phyloP scores from a whole-genome alignment of 106 monocot genomes.

The Hemerocallis citrina region DNA sequence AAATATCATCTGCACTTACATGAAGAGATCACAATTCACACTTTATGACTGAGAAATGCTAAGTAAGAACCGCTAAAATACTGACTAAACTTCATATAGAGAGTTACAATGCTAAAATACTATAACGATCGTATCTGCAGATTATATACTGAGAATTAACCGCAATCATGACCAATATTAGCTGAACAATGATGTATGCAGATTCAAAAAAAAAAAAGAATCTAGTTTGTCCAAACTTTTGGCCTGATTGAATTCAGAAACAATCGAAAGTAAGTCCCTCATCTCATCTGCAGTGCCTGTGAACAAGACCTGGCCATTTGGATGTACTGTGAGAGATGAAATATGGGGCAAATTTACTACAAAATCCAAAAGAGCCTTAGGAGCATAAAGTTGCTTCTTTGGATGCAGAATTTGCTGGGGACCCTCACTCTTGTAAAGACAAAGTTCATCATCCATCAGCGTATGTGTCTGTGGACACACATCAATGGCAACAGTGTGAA shows the following conservation, averaged over 20 bases:
- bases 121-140: too few species aligned
- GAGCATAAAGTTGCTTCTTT: slow-evolving; percentile 17
- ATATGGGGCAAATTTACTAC: slow-evolving; percentile 1
- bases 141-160: too few species aligned
- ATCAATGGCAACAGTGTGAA: slow-evolving; percentile 21
- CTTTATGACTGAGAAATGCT: too few species aligned
- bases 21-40: too few species aligned
- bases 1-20: too few species aligned
- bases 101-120: too few species aligned
- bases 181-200: too few species aligned
- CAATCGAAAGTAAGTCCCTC: slow-evolving; percentile 39
- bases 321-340: slow-evolving; percentile 17
- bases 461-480: neutral
- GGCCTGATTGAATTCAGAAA: slow-evolving; percentile 35
- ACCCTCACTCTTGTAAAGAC: slow-evolving; percentile 16
- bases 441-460: slow-evolving; percentile 15
- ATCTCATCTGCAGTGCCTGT: slow-evolving; percentile 35
- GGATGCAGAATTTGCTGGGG: slow-evolving; percentile 22
- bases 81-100: too few species aligned
- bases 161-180: too few species aligned
- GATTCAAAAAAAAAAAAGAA: too few species aligned
- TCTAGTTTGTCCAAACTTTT: too few species aligned
- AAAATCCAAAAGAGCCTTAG: slow-evolving; percentile 25
- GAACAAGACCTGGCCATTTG: slow-evolving; percentile 41
- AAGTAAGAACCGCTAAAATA: too few species aligned